Evolutionary conservation across 2,329 filamentous ascomycete species (phyloP).

Genomic region (Talaromyces sp.): DNA sequence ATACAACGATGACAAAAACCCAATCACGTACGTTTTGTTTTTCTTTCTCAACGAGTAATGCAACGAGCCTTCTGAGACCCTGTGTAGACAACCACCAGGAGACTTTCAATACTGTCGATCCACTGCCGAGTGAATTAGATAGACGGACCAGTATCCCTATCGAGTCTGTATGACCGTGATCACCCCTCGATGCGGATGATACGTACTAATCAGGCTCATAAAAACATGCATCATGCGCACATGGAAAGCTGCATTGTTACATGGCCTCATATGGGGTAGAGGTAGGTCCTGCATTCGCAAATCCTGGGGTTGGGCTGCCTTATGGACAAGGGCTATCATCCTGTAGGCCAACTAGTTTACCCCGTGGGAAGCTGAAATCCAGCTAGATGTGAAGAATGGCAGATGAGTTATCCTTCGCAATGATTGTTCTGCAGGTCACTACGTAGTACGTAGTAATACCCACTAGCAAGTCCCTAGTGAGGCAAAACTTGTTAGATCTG

Average conservation of each 20-base stretch:
- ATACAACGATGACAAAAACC: not conserved
- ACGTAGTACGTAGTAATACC: not conserved
- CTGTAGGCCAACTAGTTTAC: not conserved
- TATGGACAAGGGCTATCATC: not conserved
- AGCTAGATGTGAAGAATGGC: not conserved
- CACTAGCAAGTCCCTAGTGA: not conserved
- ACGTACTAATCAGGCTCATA: not conserved
- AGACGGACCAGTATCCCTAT: not conserved
- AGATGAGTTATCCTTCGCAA: not conserved
- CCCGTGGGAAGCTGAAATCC: not conserved
- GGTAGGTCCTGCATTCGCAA: not conserved
- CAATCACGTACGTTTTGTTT: not conserved
- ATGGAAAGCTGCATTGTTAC: conserved; percentile 4
- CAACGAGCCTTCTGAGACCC: not conserved
- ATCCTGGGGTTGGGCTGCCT: not conserved
- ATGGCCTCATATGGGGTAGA: not conserved
- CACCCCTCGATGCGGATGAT: not conserved
- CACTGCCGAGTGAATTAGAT: not conserved
- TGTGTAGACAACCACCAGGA: not conserved
- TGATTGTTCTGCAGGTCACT: not conserved
- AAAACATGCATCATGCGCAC: not conserved
- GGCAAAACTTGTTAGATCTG: not conserved
- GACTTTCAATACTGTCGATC: not conserved
- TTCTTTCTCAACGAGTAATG: not conserved
- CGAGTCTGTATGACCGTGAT: not conserved